These are phyloP conservation scores for Polysphondylium violaceum DNA, from an alignment of 78 protist genomes.

Conservation along the genomic window DNA sequence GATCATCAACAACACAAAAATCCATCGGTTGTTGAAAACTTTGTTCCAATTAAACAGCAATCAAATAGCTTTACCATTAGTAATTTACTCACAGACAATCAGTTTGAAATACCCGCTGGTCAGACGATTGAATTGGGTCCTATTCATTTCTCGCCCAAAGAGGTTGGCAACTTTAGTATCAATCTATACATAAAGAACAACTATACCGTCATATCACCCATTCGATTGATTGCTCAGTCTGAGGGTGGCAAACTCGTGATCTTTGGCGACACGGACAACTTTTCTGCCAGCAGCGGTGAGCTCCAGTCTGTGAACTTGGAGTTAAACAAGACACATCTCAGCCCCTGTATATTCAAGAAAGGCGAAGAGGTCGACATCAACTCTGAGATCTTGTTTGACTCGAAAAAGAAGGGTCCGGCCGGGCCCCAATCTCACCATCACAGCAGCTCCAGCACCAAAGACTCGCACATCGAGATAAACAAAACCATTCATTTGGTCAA, in stretches of 20 bases:
- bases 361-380: constrained; percentile 28
- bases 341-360: constrained; percentile 59
- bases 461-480: constrained; percentile 23
- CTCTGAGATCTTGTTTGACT: constrained; percentile 59
- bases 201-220: constrained; percentile 20
- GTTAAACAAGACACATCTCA: constrained; percentile 65
- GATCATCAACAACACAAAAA: too few relatives aligned
- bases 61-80: too few relatives aligned
- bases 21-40: too few relatives aligned
- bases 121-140: constrained; percentile 71
- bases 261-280: not conserved
- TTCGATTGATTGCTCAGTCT: constrained; percentile 13
- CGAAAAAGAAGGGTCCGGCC: not conserved
- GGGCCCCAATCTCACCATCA: not conserved
- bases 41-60: too few relatives aligned
- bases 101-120: constrained; percentile 1
- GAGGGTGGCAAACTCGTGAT: constrained; percentile 47
- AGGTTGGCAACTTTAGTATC: not conserved
- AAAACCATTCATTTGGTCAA: constrained; percentile 49
- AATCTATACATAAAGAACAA: constrained; percentile 33
- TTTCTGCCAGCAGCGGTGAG: too few relatives aligned
- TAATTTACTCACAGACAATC: too few relatives aligned
- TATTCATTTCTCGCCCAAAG: constrained; percentile 43
- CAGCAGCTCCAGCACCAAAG: too few relatives aligned
- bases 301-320: constrained; percentile 17